Evolutionary conservation across 2,329 filamentous ascomycete species (phyloP), one percentile per base, ranked within the genome.

Genomic region (Didymella pinodella): DNA sequence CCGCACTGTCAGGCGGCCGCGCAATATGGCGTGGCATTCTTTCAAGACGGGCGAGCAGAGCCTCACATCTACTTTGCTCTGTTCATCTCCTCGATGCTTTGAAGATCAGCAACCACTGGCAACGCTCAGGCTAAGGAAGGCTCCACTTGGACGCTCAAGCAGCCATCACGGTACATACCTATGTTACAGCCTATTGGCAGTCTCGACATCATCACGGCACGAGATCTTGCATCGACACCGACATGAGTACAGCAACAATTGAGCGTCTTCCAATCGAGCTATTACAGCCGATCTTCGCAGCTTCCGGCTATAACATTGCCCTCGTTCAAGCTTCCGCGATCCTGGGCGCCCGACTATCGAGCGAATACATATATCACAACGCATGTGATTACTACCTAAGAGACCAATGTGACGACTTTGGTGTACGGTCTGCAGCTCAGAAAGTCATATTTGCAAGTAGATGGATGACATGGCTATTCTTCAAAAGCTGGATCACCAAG

Each of bases 221-320:
- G 4, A 5, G 6, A 10, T 2, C 22, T n/a, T 11, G 7, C 10
- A 4, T 6, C 5, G 32, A 28, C 12, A 14, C 22, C 45, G 32
- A 4, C 1, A 72, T 71, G 68, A 41, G 46, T 2, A 32, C 61
- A 7, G 54, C 70, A 18, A 63, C 70, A 8, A 65, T 85, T 12
- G 82, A 85, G 64, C 63, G 55, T 4, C 73, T 85, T 0, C 84
- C 84, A 0, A 68, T 77, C 3, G 83, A 85, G 66, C 67, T 85
- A 12, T 74, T 85, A n/a, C 80, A 85, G 63, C 74, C 78, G 40
- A 84, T 85, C 45, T 85, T 85, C 59, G 71, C 82, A n/a, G 68
- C 78, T 28, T 78, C 79, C 6, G 67, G 40, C 7, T 65, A 80
- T 25, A 82, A 84, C 61, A 62, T 81, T 31, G 79, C 81, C 36